These are phyloP conservation scores for Boehmeria nivea DNA, from an alignment of 306 rosid genomes.

Conservation along the genomic window DNA sequence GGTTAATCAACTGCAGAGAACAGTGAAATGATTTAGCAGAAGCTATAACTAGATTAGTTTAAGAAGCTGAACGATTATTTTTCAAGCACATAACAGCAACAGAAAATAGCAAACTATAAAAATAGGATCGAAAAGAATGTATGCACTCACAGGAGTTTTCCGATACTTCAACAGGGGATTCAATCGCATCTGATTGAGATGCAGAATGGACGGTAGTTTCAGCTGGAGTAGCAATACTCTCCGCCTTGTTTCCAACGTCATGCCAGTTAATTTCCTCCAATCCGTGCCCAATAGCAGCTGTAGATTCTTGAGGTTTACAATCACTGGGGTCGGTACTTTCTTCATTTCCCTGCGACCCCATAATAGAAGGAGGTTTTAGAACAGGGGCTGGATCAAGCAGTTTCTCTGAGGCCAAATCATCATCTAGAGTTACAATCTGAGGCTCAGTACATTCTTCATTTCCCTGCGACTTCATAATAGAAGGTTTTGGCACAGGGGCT, in stretches of 20 bases:
- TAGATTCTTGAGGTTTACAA: slow-evolving; percentile 28
- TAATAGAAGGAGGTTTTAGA: slow-evolving; percentile 22
- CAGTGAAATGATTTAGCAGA: background rate
- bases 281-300: slow-evolving; percentile 29
- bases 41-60: background rate
- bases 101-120: too few relatives aligned
- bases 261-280: slow-evolving; percentile 41
- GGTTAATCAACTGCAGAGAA: slow-evolving; percentile 10
- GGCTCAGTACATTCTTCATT: slow-evolving; percentile 30
- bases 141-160: slow-evolving; percentile 54
- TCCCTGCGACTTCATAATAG: slow-evolving; percentile 22
- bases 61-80: too few relatives aligned
- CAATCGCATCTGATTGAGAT: slow-evolving; percentile 30
- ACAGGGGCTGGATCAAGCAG: slow-evolving; percentile 30
- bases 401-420: slow-evolving; percentile 34
- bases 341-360: slow-evolving; percentile 28
- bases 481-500: slow-evolving; percentile 29
- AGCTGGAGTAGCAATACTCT: slow-evolving; percentile 15
- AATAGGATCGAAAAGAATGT: slow-evolving; percentile 11
- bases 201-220: slow-evolving; percentile 24
- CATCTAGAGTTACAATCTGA: slow-evolving; percentile 22
- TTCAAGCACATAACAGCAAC: too few relatives aligned
- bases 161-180: slow-evolving; percentile 32
- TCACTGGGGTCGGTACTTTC: slow-evolving; percentile 16
- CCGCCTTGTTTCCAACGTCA: slow-evolving; percentile 30